Conservation (phyloP, 148 eudicot genomes). For the Rhododendron williamsianum region DNA sequence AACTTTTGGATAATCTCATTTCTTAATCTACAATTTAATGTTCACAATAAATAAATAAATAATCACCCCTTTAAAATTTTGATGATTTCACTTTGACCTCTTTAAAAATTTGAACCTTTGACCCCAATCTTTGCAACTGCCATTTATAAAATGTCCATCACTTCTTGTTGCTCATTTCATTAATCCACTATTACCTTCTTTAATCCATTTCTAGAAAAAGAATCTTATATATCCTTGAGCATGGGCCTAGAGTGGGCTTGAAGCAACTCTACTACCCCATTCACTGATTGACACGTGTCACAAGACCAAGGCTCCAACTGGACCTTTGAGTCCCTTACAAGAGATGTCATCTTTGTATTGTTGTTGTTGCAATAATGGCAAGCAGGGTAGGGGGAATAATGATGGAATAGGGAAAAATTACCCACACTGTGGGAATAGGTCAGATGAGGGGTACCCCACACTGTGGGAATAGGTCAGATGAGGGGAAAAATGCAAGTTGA, state of each 20-base stretch:
- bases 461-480: background rate
- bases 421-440: background rate
- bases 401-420: background rate
- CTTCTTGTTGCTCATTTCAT: background rate
- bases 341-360: constrained; percentile 4
- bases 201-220: background rate
- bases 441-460: background rate
- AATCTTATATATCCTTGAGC: background rate
- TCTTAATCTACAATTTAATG: too few species aligned
- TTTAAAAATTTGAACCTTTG: too few species aligned
- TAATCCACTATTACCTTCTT: background rate
- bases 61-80: too few species aligned
- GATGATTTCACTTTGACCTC: too few species aligned
- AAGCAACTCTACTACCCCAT: constrained; percentile 22
- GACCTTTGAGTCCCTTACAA: constrained; percentile 22
- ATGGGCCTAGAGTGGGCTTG: constrained; percentile 26
- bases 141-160: background rate
- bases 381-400: too few species aligned
- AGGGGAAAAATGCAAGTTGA: background rate
- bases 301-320: background rate
- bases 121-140: background rate
- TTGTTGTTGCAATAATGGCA: background rate
- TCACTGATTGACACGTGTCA: constrained; percentile 16
- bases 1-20: too few species aligned
- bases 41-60: too few species aligned